Base-by-base conservation (phyloP, 2,329 filamentous ascomycete species). In the Trichoderma atroviride region DNA sequence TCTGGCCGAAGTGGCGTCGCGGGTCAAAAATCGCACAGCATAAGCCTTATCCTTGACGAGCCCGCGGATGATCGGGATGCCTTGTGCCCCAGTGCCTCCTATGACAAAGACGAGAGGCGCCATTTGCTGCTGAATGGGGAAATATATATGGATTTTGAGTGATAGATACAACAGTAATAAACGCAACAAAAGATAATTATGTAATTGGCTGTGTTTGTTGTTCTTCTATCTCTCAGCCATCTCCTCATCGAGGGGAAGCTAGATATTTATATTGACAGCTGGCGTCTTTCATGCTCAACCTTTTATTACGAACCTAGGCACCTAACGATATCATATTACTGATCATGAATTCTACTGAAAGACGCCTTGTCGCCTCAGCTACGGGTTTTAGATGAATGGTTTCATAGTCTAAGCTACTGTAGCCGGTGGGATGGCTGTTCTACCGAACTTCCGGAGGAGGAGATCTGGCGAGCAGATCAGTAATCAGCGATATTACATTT, bases 81-180 rank as follows among this genome's bases (percentile, higher is more conserved):
- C 84, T 74, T 86, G 85, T 50, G 84, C 85, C 4, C 84, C 84
- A 0, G 85, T 86, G 4, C 81, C 85, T 33, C 84, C 84, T 55
- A 87, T 79, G 60, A 86, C 71, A 72, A 79, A 77, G 69, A 79
- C 71, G 43, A 71, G 56, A 0, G 69, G 69, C 40, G 60, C 57
- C 66, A 68, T 68, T 1, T 57, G 33, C 6, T 4, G 37, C 1
- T 55, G 31, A 55, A 16, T 9, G 5, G 11, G 0, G 11, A 43
- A 16, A n/a, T 13, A 29, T n/a, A 2, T 27, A 22, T 55, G 64
- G 2, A 2, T 31, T 43, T 24, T 40, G 13, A n/a, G 19, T 9
- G 40, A 3, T 10, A 22, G 6, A 11, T 43, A 9, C 2, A 22
- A 24, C n/a, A n/a, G 19, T 9, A 31, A 3, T 10, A 22, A 4